Percentiles rank a stretch among this genome's conserved stretches.
These are phyloP conservation scores for Komagataella mondaviorum DNA, from an alignment of 805 yeast species.

Conservation along the genomic window DNA sequence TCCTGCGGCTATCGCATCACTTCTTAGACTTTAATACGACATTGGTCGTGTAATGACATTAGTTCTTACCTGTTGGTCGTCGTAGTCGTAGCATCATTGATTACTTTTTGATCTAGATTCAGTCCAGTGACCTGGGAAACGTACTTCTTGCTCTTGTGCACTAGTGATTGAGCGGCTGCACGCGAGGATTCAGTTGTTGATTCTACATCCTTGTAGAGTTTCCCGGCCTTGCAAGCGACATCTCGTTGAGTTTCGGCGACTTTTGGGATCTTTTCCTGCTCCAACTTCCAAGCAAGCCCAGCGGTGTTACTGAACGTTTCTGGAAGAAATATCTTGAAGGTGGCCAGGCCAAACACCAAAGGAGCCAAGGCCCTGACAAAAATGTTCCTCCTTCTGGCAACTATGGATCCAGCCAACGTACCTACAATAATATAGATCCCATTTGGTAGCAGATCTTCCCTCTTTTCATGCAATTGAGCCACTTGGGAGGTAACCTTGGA, in stretches of 20 bases:
- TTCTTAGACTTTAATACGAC: not conserved
- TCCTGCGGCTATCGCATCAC: not conserved
- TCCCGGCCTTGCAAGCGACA: slow-evolving; percentile 30
- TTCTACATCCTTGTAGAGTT: slow-evolving; percentile 29
- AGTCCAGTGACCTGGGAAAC: slow-evolving; percentile 53
- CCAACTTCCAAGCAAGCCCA: slow-evolving; percentile 43
- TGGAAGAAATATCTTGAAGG: slow-evolving; percentile 64
- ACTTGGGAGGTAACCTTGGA: slow-evolving; percentile 49
- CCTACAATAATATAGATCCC: slow-evolving; percentile 57
- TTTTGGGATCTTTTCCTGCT: slow-evolving; percentile 45
- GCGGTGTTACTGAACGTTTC: slow-evolving; percentile 52
- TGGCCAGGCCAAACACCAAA: slow-evolving; percentile 39
- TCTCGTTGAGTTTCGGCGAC: slow-evolving; percentile 49
- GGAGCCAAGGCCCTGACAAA: slow-evolving; percentile 45
- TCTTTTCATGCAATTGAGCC: slow-evolving; percentile 45
- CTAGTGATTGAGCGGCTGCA: slow-evolving; percentile 10
- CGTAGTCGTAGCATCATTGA: slow-evolving; percentile 11
- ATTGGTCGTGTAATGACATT: not conserved
- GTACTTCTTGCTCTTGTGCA: slow-evolving; percentile 24
- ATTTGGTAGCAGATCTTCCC: slow-evolving; percentile 64
- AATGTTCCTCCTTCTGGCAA: slow-evolving; percentile 54
- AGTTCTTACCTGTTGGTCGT: not conserved
- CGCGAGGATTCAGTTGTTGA: slow-evolving; percentile 20
- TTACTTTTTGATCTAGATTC: slow-evolving; percentile 49
- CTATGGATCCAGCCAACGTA: slow-evolving; percentile 55